phyloP scores from a whole-genome alignment of 805 yeast species.

The Starmera amethionina region DNA sequence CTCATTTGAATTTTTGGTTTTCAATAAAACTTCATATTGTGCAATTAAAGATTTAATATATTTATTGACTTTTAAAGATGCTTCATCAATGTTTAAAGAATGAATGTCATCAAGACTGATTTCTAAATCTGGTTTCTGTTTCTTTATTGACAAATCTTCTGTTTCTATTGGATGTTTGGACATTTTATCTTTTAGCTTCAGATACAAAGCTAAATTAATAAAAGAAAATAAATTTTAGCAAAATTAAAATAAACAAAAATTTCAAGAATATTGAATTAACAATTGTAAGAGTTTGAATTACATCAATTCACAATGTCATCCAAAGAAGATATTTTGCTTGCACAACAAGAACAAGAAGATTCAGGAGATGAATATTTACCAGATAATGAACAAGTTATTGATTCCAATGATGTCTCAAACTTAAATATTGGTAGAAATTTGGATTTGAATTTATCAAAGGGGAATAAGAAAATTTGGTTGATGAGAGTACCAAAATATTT shows the following conservation, averaged over 20 bases:
- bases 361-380: constrained; percentile 30
- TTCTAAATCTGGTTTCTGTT: constrained; percentile 3
- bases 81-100: background rate
- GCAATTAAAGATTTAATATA: constrained; percentile 23
- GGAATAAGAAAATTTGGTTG: constrained; percentile 78
- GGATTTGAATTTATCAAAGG: constrained; percentile 59
- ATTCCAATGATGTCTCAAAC: constrained; percentile 33
- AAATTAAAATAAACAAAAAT: too few relatives aligned
- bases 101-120: constrained; percentile 12
- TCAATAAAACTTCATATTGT: constrained; percentile 24
- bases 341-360: constrained; percentile 18
- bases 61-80: constrained; percentile 14
- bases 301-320: background rate
- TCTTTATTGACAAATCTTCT: constrained; percentile 1
- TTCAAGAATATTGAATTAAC: background rate
- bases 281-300: too few relatives aligned
- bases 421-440: constrained; percentile 50
- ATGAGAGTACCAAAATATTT: constrained; percentile 84
- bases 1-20: too few relatives aligned
- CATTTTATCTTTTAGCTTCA: background rate
- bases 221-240: too few relatives aligned
- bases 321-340: constrained; percentile 9
- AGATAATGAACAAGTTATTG: constrained; percentile 33
- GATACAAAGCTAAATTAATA: too few relatives aligned
- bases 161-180: background rate